These are phyloP conservation scores for Carex pumila DNA, from an alignment of 176 grass and related monocot genomes.

Conservation along the genomic window DNA sequence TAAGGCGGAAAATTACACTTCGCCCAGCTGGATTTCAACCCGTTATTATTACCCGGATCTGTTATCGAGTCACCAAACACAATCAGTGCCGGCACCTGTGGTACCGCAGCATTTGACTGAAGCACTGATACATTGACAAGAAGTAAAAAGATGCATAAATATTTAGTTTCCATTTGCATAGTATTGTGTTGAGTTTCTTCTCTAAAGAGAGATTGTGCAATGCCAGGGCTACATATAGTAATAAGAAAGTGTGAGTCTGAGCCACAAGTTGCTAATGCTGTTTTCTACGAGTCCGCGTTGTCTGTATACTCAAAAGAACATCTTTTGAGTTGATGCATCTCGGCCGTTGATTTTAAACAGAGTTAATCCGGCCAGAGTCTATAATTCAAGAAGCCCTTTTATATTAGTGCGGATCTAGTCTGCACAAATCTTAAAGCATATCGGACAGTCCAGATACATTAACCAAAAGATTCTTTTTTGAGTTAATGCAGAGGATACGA, in stretches of 20 bases:
- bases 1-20: conserved; percentile 20
- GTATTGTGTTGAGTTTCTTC: background rate
- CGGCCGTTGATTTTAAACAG: no score
- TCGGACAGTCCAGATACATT: no score
- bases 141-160: background rate
- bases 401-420: no score
- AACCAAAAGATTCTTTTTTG: no score
- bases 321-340: no score
- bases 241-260: background rate
- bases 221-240: background rate
- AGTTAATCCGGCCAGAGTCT: no score
- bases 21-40: background rate
- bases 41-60: conserved; percentile 19
- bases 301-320: no score
- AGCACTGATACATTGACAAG: background rate
- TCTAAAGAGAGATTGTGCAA: background rate
- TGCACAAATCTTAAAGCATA: no score
- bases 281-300: no score
- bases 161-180: background rate
- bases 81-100: background rate
- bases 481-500: no score
- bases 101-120: background rate
- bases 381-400: no score
- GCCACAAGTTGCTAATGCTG: background rate
- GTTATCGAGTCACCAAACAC: conserved; percentile 22